Evolutionary conservation across 441 rosid species (phyloP), one percentile per base, ranked within the genome.

Genomic region (Aquilaria agallochum): DNA sequence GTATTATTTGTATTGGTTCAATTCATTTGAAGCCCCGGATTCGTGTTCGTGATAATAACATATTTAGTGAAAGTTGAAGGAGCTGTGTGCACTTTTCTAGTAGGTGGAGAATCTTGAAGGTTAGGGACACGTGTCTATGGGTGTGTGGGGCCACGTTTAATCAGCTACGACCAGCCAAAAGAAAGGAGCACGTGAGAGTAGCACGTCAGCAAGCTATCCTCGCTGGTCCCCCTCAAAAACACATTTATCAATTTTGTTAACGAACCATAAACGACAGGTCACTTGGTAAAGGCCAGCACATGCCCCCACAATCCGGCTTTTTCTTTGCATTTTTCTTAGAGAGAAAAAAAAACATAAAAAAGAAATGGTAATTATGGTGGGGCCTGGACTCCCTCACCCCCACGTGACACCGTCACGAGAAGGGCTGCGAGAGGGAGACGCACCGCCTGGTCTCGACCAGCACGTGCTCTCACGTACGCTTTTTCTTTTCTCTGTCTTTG

Each of bases 391-490:
- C 58, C 5, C 7, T 13, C 32, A 30, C 31, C 30, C 15, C 83
- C 83, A 83, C 88, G 85, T 83, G 83, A 80, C 72, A 68, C 80
- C 80, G 76, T 78, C 83, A 78, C 82, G 83, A 73, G 79, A 73
- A 64, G 72, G 83, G 15, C 30, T 9, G 70, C 71, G 67, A 53
- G 56, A 50, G 62, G 46, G 72, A 11, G 75, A 68, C 70, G 64
- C 78, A 68, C 71, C 74, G 73, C 80, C 75, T 73, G 54, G 61
- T 55, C 67, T 65, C 14, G 7, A 10, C 2, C 40, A 53, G 70
- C 85, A 83, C 87, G 87, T 82, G 84, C 82, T 56, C 71, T 60
- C 72, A 63, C 62, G 57, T 71, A 59, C 72, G 64, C 45, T 58
- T 69, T 20, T 44, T 53, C 9, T 63, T 51, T 31, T 68, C 44